These are phyloP conservation scores for Limonium bicolor DNA, from an alignment of 148 eudicot species.

Conservation along the genomic window DNA sequence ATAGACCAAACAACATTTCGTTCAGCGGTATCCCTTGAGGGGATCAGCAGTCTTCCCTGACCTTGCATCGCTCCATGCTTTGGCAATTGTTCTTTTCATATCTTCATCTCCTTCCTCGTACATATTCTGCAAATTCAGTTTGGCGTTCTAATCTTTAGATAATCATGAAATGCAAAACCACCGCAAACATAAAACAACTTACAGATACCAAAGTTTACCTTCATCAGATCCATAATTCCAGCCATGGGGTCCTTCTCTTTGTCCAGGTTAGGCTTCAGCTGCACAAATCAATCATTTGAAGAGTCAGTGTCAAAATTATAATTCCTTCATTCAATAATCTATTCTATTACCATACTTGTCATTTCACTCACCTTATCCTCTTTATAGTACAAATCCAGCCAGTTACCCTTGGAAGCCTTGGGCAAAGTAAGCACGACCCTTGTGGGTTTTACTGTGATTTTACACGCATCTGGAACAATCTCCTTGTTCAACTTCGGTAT, in stretches of 20 bases:
- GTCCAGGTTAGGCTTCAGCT: conserved; percentile 68
- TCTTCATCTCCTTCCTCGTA: conserved; percentile 96
- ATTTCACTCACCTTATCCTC: conserved; percentile 66
- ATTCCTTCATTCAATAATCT: too few relatives aligned
- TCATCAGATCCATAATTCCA: conserved; percentile 92
- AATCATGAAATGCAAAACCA: background rate
- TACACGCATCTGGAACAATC: conserved; percentile 68
- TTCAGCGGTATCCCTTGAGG: conserved; percentile 27
- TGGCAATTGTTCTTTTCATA: conserved; percentile 82
- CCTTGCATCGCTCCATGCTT: conserved; percentile 91
- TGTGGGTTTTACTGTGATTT: conserved; percentile 66
- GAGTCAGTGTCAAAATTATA: background rate
- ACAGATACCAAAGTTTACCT: conserved; percentile 23
- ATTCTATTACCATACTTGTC: background rate
- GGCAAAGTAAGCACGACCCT: conserved; percentile 46
- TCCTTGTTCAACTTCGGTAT: conserved; percentile 68
- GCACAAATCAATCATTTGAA: conserved; percentile 4
- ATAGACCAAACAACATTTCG: too few relatives aligned
- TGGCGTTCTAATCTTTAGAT: background rate
- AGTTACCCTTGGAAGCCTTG: conserved; percentile 65
- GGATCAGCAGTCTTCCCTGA: conserved; percentile 80
- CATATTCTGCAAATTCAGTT: conserved; percentile 54
- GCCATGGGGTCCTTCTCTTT: conserved; percentile 90
- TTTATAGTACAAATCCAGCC: conserved; percentile 77
- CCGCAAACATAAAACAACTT: background rate